Evolutionary conservation across 1,139 yeast genomes (phyloP).

Genomic region (Geotrichum australiense): DNA sequence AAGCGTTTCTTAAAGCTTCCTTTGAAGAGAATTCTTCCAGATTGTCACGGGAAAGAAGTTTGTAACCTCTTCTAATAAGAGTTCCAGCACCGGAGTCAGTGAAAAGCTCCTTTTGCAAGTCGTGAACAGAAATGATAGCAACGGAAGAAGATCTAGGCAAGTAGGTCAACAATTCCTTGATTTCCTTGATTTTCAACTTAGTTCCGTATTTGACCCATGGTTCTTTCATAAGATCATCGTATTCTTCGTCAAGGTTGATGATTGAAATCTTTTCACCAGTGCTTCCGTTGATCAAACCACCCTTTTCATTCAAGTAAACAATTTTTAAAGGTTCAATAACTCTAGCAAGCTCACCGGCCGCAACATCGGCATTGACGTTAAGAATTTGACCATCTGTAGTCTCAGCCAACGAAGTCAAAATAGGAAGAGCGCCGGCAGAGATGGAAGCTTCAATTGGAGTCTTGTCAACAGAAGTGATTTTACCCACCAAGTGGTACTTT

Average conservation of each 20-base stretch:
- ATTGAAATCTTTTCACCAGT: conserved; percentile 85
- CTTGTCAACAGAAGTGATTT: conserved; percentile 78
- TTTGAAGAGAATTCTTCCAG: conserved; percentile 63
- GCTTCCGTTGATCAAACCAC: conserved; percentile 90
- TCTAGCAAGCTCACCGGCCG: conserved; percentile 96
- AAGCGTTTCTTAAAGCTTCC: conserved; percentile 68
- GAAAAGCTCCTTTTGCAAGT: conserved; percentile 91
- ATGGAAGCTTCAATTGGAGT: conserved; percentile 92
- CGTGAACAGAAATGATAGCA: conserved; percentile 92
- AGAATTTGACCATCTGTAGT: conserved; percentile 93
- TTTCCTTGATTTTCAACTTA: conserved; percentile 90
- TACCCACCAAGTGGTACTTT: conserved; percentile 89
- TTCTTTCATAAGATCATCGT: conserved; percentile 80
- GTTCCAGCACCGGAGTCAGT: conserved; percentile 99
- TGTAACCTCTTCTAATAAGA: conserved; percentile 93
- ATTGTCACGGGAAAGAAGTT: conserved; percentile 60
- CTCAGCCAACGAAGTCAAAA: conserved; percentile 92
- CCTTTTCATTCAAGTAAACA: conserved; percentile 93
- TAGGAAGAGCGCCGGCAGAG: conserved; percentile 93
- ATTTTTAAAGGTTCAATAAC: conserved; percentile 95
- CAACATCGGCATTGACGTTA: conserved; percentile 97
- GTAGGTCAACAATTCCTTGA: conserved; percentile 86
- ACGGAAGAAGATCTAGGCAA: conserved; percentile 96
- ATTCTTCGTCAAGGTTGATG: conserved; percentile 93
- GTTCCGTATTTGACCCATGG: conserved; percentile 99